Evolutionary conservation across 768 basidiomycete species (phyloP).

Genomic region (Mycena albidolilacea): DNA sequence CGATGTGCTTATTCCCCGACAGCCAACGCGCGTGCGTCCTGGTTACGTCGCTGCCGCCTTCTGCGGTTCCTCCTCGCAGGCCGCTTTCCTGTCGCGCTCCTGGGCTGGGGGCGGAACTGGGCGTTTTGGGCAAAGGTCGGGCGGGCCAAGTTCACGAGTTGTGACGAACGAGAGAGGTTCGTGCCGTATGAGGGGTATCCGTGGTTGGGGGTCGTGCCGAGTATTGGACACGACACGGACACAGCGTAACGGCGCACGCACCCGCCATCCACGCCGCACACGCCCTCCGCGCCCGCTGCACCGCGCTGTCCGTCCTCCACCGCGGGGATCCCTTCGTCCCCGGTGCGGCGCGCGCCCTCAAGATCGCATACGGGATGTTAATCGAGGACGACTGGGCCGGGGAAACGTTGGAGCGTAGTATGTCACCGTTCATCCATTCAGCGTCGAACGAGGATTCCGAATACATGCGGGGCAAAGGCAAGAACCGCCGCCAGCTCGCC

Average conservation of each 20-base stretch:
- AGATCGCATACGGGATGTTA: slow-evolving; percentile 29
- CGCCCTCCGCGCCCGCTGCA: background rate
- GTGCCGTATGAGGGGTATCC: background rate
- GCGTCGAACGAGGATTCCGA: no score
- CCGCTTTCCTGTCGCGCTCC: no score
- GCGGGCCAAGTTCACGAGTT: background rate
- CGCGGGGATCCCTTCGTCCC: slow-evolving; percentile 7
- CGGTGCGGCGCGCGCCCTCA: slow-evolving; percentile 13
- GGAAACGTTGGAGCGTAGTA: background rate
- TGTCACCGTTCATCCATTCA: no score
- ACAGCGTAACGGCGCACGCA: background rate
- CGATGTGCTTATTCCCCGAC: no score
- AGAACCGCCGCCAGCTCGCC: slow-evolving; percentile 31
- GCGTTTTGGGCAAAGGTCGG: background rate
- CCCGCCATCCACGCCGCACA: background rate
- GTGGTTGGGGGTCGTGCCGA: background rate
- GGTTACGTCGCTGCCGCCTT: no score
- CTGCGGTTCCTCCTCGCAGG: no score
- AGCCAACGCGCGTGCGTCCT: no score
- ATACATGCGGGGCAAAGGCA: background rate
- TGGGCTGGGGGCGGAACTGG: background rate
- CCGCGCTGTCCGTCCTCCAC: slow-evolving; percentile 6
- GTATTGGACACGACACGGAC: background rate
- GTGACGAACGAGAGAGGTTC: background rate
- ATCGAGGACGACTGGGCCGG: slow-evolving; percentile 10